Conservation (phyloP, 805 yeast species). For the Lipomyces anomalus region DNA sequence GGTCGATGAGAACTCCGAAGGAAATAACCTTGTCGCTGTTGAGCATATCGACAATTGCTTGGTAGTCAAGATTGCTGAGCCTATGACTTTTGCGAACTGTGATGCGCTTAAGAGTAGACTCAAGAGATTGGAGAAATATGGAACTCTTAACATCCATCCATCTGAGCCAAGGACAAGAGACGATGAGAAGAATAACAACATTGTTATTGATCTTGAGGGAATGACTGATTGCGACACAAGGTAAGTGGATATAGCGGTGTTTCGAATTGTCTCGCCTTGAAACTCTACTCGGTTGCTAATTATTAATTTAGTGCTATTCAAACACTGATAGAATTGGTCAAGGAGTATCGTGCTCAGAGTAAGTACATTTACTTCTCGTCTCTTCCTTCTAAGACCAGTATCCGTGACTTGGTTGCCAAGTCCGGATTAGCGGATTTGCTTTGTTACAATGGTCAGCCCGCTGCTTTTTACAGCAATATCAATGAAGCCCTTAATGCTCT, state of each 20-base stretch:
- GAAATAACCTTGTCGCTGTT: slow-evolving; percentile 23
- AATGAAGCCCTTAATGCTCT: slow-evolving; percentile 51
- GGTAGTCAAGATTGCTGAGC: slow-evolving; percentile 79
- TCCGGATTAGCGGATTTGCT: slow-evolving; percentile 51
- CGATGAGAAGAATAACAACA: slow-evolving; percentile 44
- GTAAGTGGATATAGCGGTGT: too few species aligned
- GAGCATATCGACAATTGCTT: slow-evolving; percentile 64
- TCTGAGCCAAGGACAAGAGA: slow-evolving; percentile 53
- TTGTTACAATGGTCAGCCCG: slow-evolving; percentile 31
- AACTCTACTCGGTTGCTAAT: too few species aligned
- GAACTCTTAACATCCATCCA: slow-evolving; percentile 71
- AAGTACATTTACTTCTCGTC: slow-evolving; percentile 58
- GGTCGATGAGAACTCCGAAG: slow-evolving; percentile 9
- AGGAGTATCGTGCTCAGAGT: slow-evolving; percentile 46
- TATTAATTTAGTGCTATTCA: slow-evolving; percentile 83
- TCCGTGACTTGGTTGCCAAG: slow-evolving; percentile 46
- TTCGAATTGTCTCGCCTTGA: too few species aligned
- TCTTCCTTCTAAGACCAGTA: slow-evolving; percentile 43
- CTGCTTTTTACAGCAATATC: slow-evolving; percentile 43
- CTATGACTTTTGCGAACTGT: slow-evolving; percentile 80
- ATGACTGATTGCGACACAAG: slow-evolving; percentile 75
- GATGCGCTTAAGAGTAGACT: slow-evolving; percentile 66
- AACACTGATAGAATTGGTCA: slow-evolving; percentile 56
- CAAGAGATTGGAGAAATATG: slow-evolving; percentile 66
- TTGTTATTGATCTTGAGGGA: slow-evolving; percentile 75